A percentile compares a stretch with the other conserved stretches of the same genome.
Evolutionary conservation across 177 flowering plant species (phyloP).

Genomic region (Telopea speciosissima): DNA sequence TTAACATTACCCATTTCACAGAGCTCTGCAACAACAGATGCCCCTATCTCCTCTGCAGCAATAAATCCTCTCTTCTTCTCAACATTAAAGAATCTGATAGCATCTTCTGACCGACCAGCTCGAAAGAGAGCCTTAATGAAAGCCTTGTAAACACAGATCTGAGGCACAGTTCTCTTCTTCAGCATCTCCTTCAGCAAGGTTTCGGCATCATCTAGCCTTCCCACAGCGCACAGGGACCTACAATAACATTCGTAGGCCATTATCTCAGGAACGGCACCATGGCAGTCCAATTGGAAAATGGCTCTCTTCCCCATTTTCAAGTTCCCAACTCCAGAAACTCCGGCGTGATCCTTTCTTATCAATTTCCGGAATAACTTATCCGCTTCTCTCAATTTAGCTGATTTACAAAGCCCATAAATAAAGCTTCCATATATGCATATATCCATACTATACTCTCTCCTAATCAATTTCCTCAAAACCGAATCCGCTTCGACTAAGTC

Average conservation of each 20-base stretch:
- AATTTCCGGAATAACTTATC: slow-evolving; percentile 29
- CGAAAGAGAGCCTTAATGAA: slow-evolving; percentile 34
- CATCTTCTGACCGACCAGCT: slow-evolving; percentile 34
- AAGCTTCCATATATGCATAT: slow-evolving; percentile 37
- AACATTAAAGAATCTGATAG: slow-evolving; percentile 28
- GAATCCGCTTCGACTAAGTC: slow-evolving; percentile 32
- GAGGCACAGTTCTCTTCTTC: slow-evolving; percentile 22
- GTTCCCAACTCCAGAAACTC: slow-evolving; percentile 1
- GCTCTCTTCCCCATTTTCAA: slow-evolving; percentile 31
- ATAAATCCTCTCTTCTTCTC: slow-evolving; percentile 31
- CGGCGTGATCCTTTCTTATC: slow-evolving; percentile 15
- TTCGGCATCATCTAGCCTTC: slow-evolving; percentile 33
- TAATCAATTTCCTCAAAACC: slow-evolving; percentile 27
- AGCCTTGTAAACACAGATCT: slow-evolving; percentile 32
- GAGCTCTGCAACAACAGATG: slow-evolving; percentile 19
- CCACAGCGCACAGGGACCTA: slow-evolving; percentile 29
- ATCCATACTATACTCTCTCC: slow-evolving; percentile 23
- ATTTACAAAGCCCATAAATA: slow-evolving; percentile 31
- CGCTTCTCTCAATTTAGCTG: slow-evolving; percentile 35
- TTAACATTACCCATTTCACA: slow-evolving; percentile 26
- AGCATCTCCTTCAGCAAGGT: slow-evolving; percentile 35
- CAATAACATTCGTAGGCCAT: slow-evolving; percentile 33
- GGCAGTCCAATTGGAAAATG: slow-evolving; percentile 28
- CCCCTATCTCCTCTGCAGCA: slow-evolving; percentile 20
- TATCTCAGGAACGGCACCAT: slow-evolving; percentile 29